Conservation (phyloP, 202 grass and related monocot genomes). For the Brachypodium distachyon region DNA sequence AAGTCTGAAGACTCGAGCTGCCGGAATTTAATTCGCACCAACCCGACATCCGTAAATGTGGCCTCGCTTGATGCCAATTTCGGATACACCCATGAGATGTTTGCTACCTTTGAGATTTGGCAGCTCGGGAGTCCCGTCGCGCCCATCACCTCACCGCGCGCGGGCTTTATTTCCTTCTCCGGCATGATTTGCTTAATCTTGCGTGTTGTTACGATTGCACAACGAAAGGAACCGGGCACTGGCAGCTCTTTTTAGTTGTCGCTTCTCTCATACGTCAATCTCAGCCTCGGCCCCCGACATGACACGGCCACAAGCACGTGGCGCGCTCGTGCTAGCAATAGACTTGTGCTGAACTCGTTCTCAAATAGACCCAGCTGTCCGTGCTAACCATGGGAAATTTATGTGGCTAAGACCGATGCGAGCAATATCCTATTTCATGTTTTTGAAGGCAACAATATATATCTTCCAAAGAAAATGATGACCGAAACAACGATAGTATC, state of each 20-base stretch:
- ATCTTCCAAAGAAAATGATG: neutral
- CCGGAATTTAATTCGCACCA: too few species aligned
- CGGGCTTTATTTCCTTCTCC: neutral
- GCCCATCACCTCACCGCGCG: neutral
- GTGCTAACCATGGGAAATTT: neutral
- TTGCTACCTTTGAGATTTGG: neutral
- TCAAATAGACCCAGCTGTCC: neutral
- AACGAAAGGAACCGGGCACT: neutral
- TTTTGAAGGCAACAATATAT: neutral
- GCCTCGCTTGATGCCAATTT: too few species aligned
- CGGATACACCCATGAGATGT: too few species aligned
- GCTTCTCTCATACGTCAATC: neutral
- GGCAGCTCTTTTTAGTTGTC: too few species aligned
- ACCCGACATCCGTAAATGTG: too few species aligned
- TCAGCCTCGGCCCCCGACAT: neutral
- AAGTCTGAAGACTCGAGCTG: too few species aligned
- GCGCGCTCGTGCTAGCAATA: neutral
- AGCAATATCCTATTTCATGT: neutral
- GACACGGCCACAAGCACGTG: neutral
- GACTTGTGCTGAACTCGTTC: neutral
- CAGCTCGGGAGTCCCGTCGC: neutral
- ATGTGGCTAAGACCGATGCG: conserved; percentile 7
- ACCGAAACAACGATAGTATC: neutral
- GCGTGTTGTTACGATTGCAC: neutral
- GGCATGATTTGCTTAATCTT: conserved; percentile 3